Evolutionary conservation across 106 monocot species (phyloP).

Genomic region (Iris macrosiphon): DNA sequence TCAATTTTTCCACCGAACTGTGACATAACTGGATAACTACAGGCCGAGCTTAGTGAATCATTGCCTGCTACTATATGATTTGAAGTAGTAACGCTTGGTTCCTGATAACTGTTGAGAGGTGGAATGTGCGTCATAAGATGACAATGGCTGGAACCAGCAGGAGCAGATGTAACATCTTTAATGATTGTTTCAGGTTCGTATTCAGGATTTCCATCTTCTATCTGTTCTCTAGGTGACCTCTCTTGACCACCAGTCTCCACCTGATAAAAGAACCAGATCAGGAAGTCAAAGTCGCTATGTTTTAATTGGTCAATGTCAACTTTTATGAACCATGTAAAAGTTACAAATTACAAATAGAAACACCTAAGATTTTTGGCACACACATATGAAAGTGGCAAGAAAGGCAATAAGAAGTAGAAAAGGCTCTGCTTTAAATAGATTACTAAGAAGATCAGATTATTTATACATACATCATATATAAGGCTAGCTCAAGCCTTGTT

Average conservation of each 20-base stretch:
- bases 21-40: conserved; percentile 2
- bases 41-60: conserved; percentile 2
- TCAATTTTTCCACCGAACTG: conserved; percentile 14
- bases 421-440: too few relatives aligned
- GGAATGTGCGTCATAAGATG: conserved; percentile 17
- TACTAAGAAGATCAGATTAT: too few relatives aligned
- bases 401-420: too few relatives aligned
- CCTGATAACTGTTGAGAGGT: conserved; percentile 15
- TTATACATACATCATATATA: too few relatives aligned
- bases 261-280: conserved; percentile 12
- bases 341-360: too few relatives aligned
- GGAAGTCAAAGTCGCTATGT: too few relatives aligned
- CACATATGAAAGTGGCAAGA: too few relatives aligned
- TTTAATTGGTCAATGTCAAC: too few relatives aligned
- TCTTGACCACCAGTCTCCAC: conserved; percentile 7
- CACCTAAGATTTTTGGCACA: too few relatives aligned
- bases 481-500: too few relatives aligned
- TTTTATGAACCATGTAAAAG: too few relatives aligned
- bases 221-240: not conserved
- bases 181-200: not conserved
- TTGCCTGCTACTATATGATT: conserved; percentile 12
- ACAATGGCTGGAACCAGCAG: not conserved
- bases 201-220: conserved; percentile 12
- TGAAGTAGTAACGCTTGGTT: conserved; percentile 2
- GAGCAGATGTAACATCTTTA: conserved; percentile 6